Base-by-base conservation (phyloP, 306 rosid genomes). In the Cucurbita moschata region DNA sequence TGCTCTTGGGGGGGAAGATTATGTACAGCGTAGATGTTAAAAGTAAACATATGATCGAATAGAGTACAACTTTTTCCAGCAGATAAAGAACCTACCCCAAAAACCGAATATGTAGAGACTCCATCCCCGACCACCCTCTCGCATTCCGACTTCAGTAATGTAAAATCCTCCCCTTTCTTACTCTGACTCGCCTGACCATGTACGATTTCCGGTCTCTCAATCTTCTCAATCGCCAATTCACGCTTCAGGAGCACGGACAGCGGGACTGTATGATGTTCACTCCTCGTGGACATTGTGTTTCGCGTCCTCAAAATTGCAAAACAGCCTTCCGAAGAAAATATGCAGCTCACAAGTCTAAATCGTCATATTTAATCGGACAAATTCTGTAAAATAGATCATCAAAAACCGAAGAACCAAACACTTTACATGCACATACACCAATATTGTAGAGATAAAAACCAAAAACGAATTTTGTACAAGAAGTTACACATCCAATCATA, bases 61-160 rank as follows among this genome's bases (percentile, higher is more conserved):
- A 73, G 42, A 73, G 55, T 5, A 19, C 11, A 58, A 26, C 38
- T 23, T 58, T 46, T 30, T 73, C 4, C 18, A 76, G 18, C 47
- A 7, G 1, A 40, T 5, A 35, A 54, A 61, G 55, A 67, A 75
- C 79, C 77, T 88, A 95, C 99, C 86, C 85, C 99, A 10, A 86
- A 95, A 81, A 95, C 99, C 6, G 99, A 95, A 84, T 84, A 95
- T 0, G 90, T 91, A 51, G 95, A 89, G 58, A 87, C 88, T 66
- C 96, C 99, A 79, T 95, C 99, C 18, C 97, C 97, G 7, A 91
- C 85, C 83, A 95, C 54, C 85, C 99, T 91, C 81, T 95, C 91
- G 73, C 99, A 88, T 74, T 89, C 97, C 1, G 89, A 62, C 87
- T 95, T 95, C 0, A 95, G 7, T 73, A 95, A 78, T 3, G 93